Evolutionary conservation across 2,329 filamentous ascomycete genomes (phyloP), one percentile per base, ranked within the genome.

Genomic region (Apiospora hydei): DNA sequence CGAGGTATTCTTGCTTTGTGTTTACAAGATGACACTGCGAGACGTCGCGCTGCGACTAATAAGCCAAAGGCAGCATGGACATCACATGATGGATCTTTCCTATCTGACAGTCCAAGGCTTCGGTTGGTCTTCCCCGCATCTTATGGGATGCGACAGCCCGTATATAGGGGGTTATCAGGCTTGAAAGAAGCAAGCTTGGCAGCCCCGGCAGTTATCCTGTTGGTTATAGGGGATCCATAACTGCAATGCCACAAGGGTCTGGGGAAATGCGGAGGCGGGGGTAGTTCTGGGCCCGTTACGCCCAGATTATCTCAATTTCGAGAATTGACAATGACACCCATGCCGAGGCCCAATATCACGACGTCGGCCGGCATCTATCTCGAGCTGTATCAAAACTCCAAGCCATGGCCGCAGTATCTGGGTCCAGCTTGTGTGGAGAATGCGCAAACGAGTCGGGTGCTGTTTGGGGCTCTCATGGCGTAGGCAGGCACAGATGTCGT

Each of bases 251-350:
- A 41, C 57, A 21, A 64, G 57, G 34, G 34, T 64, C 57, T 41
- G 57, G 34, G 34, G 34, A 41, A 41, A 64, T 41, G 57, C 57
- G 57, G 57, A 64, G 57, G 57, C 57, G 57, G 57, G 57, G 57
- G 11, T 41, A 41, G 57, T 64, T 64, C 34, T 64, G 34, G 34
- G 57, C 21, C 57, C 57, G 21, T 34, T n/a, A n/a, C 18, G 21
- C 21, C 18, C 34, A 41, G 21, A 64, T 64, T 21, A 41, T 41
- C 57, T 18, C 18, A 18, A 24, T n/a, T 41, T 64, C 34, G 30
- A 64, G 3, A 18, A 4, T 34, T 41, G 30, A n/a, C 34, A 64
- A 13, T 41, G 57, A 64, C 3, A 13, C 16, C n/a, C 53, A 38
- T 61, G 16, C 30, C 30, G 14, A 18, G 21, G 34, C 18, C 34